Conservation (phyloP, 139 green algal species). For the Chlorella sp. region DNA sequence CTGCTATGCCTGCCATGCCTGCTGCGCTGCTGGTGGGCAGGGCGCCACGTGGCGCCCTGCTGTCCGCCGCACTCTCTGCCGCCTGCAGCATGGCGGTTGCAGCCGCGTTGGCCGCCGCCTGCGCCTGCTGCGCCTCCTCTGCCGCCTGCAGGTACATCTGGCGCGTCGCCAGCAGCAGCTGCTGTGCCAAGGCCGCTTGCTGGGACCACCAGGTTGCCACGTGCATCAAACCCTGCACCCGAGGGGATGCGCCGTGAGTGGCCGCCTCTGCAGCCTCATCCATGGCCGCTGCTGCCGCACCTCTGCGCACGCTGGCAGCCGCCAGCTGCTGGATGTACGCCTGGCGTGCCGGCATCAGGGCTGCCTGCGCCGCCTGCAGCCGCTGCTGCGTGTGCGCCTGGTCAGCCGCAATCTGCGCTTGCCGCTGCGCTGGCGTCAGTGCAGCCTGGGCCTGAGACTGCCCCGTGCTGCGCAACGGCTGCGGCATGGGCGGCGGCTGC, state of each 20-base stretch:
- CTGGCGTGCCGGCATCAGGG: neutral
- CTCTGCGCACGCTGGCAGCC: neutral
- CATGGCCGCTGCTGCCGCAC: neutral
- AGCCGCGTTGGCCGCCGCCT: constrained; percentile 8
- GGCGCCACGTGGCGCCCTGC: neutral
- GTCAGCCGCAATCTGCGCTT: neutral
- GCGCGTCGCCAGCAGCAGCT: neutral
- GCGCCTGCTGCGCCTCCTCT: constrained; percentile 14
- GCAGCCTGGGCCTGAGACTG: neutral
- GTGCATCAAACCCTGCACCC: neutral
- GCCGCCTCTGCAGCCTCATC: neutral
- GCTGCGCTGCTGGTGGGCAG: neutral
- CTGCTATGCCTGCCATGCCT: neutral
- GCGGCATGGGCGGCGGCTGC: neutral
- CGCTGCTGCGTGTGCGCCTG: constrained; percentile 2
- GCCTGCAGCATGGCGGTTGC: neutral
- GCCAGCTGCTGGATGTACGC: constrained; percentile 7
- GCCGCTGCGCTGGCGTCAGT: neutral
- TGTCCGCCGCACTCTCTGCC: neutral
- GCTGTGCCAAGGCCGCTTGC: neutral
- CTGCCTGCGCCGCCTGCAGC: neutral
- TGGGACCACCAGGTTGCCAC: neutral
- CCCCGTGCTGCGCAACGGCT: neutral
- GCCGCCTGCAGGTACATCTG: constrained; percentile 13
- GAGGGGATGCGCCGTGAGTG: neutral